Evolutionary conservation across 139 green algal species (phyloP).

Genomic region (Yamagishiella unicocca): DNA sequence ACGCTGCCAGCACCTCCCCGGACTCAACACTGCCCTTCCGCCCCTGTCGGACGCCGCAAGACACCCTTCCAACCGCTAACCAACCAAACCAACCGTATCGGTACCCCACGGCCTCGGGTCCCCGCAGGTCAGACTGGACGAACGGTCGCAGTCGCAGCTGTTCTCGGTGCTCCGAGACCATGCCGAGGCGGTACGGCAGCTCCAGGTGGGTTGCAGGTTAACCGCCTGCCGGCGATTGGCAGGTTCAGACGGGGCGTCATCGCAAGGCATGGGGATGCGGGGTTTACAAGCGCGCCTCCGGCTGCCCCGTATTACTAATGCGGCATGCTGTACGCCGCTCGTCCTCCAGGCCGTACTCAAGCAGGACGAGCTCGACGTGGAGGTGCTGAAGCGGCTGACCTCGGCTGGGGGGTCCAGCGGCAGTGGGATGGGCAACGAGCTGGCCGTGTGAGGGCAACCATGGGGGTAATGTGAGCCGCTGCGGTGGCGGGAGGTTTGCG

Average conservation of each 20-base stretch:
- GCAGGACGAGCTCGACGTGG: slow-evolving; percentile 47
- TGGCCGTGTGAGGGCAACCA: no score
- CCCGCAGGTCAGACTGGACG: slow-evolving; percentile 40
- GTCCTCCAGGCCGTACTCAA: slow-evolving; percentile 43
- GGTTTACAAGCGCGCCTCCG: background rate
- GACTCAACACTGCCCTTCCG: no score
- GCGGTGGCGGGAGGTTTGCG: no score
- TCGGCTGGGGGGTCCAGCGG: background rate
- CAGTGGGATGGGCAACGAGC: background rate
- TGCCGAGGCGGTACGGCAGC: slow-evolving; percentile 50
- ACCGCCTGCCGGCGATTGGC: no score
- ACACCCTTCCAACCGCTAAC: no score
- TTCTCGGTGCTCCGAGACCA: slow-evolving; percentile 51
- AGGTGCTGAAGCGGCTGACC: slow-evolving; percentile 29
- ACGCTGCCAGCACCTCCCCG: no score
- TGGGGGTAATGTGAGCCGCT: no score
- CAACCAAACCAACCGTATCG: no score
- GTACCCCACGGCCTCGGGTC: no score
- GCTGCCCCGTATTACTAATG: background rate
- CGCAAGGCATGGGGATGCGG: background rate
- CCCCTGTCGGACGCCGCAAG: no score
- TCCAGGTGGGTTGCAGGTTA: slow-evolving; percentile 52
- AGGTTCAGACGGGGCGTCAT: background rate
- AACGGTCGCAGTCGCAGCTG: slow-evolving; percentile 37
- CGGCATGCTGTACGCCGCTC: background rate